Percentiles rank a stretch among this genome's conserved stretches.
phyloP scores from a whole-genome alignment of 2,329 filamentous ascomycete species.

The Fusarium pininemorale region DNA sequence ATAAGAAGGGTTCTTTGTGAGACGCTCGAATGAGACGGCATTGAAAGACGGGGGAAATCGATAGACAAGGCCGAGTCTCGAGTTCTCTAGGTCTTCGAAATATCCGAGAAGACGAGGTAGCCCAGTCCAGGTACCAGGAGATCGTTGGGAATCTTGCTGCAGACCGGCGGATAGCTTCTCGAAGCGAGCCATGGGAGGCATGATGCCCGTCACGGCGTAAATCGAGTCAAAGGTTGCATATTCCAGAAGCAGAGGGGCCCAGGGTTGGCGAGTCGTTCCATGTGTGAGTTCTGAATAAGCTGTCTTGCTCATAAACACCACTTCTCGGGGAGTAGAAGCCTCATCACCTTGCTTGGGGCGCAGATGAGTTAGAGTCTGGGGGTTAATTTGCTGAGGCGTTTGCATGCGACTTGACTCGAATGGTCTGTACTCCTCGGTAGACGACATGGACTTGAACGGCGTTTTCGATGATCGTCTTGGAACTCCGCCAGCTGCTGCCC shows the following conservation, averaged over 20 bases:
- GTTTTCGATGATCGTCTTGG: slow-evolving; percentile 45
- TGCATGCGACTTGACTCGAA: slow-evolving; percentile 70
- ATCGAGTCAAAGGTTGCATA: slow-evolving; percentile 73
- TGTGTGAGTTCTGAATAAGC: slow-evolving; percentile 60
- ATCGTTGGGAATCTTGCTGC: slow-evolving; percentile 61
- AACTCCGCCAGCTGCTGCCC: slow-evolving; percentile 58
- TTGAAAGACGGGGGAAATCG: slow-evolving; percentile 74
- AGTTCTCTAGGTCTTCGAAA: slow-evolving; percentile 76
- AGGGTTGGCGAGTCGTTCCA: slow-evolving; percentile 55
- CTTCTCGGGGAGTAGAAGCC: slow-evolving; percentile 52
- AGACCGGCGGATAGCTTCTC: slow-evolving; percentile 69
- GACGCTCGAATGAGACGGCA: slow-evolving; percentile 62
- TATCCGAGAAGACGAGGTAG: slow-evolving; percentile 71
- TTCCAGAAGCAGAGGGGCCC: slow-evolving; percentile 72
- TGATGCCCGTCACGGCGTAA: slow-evolving; percentile 69
- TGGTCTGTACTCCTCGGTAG: slow-evolving; percentile 57
- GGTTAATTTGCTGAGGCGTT: slow-evolving; percentile 69
- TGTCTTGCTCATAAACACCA: slow-evolving; percentile 60
- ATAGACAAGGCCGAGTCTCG: slow-evolving; percentile 79
- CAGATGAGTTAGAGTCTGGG: slow-evolving; percentile 60
- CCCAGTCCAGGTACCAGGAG: slow-evolving; percentile 67
- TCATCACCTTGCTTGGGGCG: slow-evolving; percentile 52
- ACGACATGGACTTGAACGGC: slow-evolving; percentile 48
- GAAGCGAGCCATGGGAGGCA: slow-evolving; percentile 71
- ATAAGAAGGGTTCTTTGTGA: slow-evolving; percentile 60